These are phyloP conservation scores for Cystofilobasidium bisporidii DNA, from an alignment of 768 basidiomycete genomes.

Conservation along the genomic window DNA sequence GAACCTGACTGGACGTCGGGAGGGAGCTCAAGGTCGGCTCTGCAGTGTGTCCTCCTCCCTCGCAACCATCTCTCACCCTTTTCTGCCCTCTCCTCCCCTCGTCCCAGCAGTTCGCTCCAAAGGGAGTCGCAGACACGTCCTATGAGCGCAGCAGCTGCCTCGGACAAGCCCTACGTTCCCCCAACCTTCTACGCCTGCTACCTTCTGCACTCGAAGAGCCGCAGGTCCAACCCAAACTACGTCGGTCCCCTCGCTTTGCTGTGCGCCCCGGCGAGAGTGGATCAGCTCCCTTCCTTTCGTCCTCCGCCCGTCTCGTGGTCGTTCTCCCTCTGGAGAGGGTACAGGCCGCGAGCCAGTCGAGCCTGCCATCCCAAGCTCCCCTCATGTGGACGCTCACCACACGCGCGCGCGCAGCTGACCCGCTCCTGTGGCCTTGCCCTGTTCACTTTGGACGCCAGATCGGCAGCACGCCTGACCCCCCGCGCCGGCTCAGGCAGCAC, in stretches of 20 bases:
- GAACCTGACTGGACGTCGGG: too few relatives aligned
- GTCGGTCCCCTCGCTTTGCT: constrained; percentile 39
- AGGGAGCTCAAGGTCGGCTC: too few relatives aligned
- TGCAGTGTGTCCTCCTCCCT: too few relatives aligned
- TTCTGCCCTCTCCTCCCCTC: too few relatives aligned
- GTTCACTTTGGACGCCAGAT: constrained; percentile 32
- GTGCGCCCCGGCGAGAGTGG: too few relatives aligned
- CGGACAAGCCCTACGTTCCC: neutral
- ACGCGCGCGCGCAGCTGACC: constrained; percentile 16
- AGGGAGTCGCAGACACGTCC: too few relatives aligned
- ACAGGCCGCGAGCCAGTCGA: too few relatives aligned
- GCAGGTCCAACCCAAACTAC: constrained; percentile 54
- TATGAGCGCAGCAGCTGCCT: too few relatives aligned
- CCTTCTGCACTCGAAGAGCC: constrained; percentile 59
- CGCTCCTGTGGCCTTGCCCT: neutral
- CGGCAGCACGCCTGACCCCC: constrained; percentile 43
- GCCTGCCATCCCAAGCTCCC: too few relatives aligned
- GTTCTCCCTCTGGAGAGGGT: neutral
- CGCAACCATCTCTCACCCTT: too few relatives aligned
- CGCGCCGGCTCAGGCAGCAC: constrained; percentile 52
- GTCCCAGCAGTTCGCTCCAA: too few relatives aligned
- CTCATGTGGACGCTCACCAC: too few relatives aligned
- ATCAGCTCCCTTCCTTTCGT: neutral
- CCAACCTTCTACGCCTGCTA: constrained; percentile 68
- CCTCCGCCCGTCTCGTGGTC: neutral